These are phyloP conservation scores for Microthlaspi erraticum DNA, from an alignment of 345 rosid genomes.

Conservation along the genomic window DNA sequence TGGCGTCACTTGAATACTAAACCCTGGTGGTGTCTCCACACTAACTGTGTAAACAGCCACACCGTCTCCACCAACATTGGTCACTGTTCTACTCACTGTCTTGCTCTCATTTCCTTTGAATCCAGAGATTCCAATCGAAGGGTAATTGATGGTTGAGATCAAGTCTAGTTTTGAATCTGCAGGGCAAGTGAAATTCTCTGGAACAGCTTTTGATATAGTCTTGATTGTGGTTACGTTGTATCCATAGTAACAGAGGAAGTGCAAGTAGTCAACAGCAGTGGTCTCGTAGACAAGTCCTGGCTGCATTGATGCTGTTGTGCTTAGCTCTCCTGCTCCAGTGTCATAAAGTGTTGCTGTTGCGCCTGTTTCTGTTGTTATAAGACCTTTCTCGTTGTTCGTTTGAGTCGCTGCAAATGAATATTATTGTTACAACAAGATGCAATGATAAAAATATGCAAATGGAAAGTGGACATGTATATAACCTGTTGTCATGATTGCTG, in stretches of 20 bases:
- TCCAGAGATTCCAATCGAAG: constrained; percentile 66
- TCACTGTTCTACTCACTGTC: constrained; percentile 59
- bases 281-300: constrained; percentile 80
- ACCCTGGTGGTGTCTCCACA: constrained; percentile 45
- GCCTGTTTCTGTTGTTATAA: constrained; percentile 65
- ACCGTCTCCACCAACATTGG: constrained; percentile 68
- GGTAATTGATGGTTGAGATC: constrained; percentile 71
- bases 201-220: constrained; percentile 47
- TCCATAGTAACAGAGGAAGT: constrained; percentile 73
- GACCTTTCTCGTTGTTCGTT: constrained; percentile 55
- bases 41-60: constrained; percentile 47
- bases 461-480: not conserved
- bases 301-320: constrained; percentile 55
- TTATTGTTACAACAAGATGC: not conserved
- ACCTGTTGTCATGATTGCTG: constrained; percentile 93
- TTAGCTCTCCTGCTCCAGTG: constrained; percentile 72
- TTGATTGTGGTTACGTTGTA: constrained; percentile 53
- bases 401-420: constrained; percentile 54
- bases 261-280: constrained; percentile 62
- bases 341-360: constrained; percentile 65
- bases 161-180: constrained; percentile 51
- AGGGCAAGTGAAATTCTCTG: constrained; percentile 60
- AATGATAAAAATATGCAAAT: constrained; percentile 5
- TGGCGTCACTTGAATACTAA: constrained; percentile 55
- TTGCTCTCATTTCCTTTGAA: constrained; percentile 47